Base-by-base conservation (phyloP, 176 grass and related monocot genomes). In the Puccinellia tenuiflora region DNA sequence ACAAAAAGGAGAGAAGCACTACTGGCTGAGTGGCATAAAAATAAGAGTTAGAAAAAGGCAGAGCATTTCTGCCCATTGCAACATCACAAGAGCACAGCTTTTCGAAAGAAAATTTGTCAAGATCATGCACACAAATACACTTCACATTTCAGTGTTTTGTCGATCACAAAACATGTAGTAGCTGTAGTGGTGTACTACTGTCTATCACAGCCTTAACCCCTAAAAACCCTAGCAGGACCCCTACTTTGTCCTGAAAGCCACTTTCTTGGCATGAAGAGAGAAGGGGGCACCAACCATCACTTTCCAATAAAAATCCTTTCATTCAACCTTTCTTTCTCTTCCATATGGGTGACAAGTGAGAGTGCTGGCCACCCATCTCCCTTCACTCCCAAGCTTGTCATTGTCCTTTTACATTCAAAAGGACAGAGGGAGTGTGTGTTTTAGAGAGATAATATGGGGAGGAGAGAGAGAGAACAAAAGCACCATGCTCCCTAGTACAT, bases 311-410 rank as follows among this genome's bases (percentile, higher is more conserved):
- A 88, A 73, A 85, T 25, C 6, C 51, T 26, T 67, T 76, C 73
- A 84, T 24, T 3, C 48, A 30, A 56, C 68, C 79, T 65, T 66
- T 42, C 8, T 79, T 39, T 80, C 39, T 59, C 85, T 62, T 85
- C 72, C 80, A 83, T 63, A 63, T 81, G 83, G 90, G 79, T 92
- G 93, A 88, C 90, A 92, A 87, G 71, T 76, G 66, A 95, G 88
- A 88, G 83, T 95, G 93, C 72, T 88, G 90, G 76, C 93, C 88
- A 88, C 79, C 85, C 84, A 85, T 88, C 85, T 98, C 88, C 96
- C 96, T 98, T 93, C 96, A 90, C 83, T 91, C 84, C 92, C 89
- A 95, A 98, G 92, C 87, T 93, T 98, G 91, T 92, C 92, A 91
- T 85, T 95, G 76, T 67, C 92, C 90, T 97, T 95, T 79, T 86